Evolutionary conservation across 306 rosid species (phyloP).

Genomic region (Vigna nakashimae): DNA sequence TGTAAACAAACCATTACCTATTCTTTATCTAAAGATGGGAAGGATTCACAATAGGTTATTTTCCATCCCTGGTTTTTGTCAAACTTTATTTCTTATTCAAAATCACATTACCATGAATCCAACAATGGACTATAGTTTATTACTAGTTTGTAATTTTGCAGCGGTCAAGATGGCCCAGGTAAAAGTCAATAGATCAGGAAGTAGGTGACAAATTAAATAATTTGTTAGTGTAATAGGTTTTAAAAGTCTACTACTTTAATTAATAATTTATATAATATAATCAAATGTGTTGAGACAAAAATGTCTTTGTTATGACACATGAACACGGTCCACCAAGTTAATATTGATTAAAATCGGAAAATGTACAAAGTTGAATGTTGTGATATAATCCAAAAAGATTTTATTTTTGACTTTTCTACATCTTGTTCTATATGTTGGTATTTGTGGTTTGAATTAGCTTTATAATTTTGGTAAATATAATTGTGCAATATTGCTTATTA

Average conservation of each 20-base stretch:
- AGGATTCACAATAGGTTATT: no score
- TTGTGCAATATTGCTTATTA: no score
- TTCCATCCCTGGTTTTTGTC: no score
- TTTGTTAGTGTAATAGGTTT: not conserved
- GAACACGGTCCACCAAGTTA: not conserved
- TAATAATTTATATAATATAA: no score
- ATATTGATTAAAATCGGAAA: not conserved
- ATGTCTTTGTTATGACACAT: not conserved
- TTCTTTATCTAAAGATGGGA: no score
- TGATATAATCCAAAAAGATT: not conserved
- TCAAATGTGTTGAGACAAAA: not conserved
- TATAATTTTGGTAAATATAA: not conserved
- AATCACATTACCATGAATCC: no score
- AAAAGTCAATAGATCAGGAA: not conserved
- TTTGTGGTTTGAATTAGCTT: not conserved
- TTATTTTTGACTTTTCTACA: not conserved
- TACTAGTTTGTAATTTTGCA: not conserved
- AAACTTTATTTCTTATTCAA: no score
- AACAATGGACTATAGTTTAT: no score
- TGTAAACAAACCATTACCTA: no score
- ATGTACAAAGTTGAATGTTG: conserved; percentile 2
- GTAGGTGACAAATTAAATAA: not conserved
- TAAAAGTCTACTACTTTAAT: no score
- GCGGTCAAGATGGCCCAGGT: not conserved
- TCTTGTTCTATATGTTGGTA: not conserved